Percentiles rank a stretch among this genome's conserved stretches.
Conservation (phyloP, 2,329 filamentous ascomycete genomes). For the Rosellinia necatrix region DNA sequence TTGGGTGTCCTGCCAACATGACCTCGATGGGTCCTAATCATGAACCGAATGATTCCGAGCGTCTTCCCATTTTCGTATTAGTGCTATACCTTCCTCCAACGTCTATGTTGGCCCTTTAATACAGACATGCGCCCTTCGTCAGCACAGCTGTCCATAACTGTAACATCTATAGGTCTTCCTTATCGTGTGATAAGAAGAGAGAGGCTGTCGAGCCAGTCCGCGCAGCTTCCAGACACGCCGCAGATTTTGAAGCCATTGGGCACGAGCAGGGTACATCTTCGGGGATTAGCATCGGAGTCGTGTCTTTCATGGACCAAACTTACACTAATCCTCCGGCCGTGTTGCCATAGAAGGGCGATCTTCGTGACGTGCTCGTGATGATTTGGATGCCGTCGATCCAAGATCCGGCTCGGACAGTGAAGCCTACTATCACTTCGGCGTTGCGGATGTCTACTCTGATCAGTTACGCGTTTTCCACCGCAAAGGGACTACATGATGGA, state of each 20-base stretch:
- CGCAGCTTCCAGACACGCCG: slow-evolving; percentile 83
- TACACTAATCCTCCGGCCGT: slow-evolving; percentile 79
- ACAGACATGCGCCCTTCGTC: slow-evolving; percentile 7
- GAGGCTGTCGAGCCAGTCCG: slow-evolving; percentile 82
- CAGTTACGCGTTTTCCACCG: background rate
- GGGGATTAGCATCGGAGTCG: slow-evolving; percentile 30
- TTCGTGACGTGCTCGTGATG: slow-evolving; percentile 84
- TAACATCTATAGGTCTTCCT: slow-evolving; percentile 32
- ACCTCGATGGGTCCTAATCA: slow-evolving; percentile 14
- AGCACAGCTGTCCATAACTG: background rate
- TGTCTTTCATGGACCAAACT: slow-evolving; percentile 45
- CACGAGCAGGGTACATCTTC: slow-evolving; percentile 83
- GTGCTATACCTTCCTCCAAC: background rate
- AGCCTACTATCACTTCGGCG: slow-evolving; percentile 87
- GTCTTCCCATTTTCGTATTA: slow-evolving; percentile 6
- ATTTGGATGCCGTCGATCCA: slow-evolving; percentile 92
- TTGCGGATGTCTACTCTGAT: slow-evolving; percentile 69
- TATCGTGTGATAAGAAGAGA: slow-evolving; percentile 77
- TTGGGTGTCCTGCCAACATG: slow-evolving; percentile 21
- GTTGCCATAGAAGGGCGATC: slow-evolving; percentile 85
- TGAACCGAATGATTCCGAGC: slow-evolving; percentile 5
- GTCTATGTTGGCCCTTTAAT: background rate
- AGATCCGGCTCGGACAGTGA: slow-evolving; percentile 76
- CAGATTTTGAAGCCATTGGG: slow-evolving; percentile 88
- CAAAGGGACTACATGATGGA: background rate